Conservation (phyloP, 805 yeast species). For the Saturnispora diversa region DNA sequence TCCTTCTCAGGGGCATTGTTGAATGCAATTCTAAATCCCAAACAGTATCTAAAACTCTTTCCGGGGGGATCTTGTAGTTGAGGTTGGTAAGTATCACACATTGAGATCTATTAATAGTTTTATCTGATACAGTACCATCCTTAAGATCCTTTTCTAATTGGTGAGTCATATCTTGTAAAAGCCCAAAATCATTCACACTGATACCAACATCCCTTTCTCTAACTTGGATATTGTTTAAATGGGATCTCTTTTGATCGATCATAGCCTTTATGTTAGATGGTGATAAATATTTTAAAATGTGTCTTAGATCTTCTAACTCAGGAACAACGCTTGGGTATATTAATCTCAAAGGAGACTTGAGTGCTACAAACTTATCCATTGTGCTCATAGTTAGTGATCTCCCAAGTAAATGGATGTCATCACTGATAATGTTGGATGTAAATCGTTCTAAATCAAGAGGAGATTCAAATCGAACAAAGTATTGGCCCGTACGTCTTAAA, state of each 20-base stretch:
- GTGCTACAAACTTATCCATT: background rate
- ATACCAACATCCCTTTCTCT: background rate
- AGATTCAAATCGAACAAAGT: slow-evolving; percentile 3
- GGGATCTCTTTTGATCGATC: background rate
- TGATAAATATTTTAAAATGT: background rate
- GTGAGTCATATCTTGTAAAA: background rate
- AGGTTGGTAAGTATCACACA: slow-evolving; percentile 6
- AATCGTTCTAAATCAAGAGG: background rate
- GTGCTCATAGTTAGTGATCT: background rate
- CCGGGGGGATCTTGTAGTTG: background rate
- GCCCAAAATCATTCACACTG: background rate
- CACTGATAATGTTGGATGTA: background rate
- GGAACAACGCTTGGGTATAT: slow-evolving; percentile 3
- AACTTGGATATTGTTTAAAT: background rate
- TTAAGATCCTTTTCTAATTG: background rate
- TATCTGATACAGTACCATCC: background rate
- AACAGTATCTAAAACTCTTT: background rate
- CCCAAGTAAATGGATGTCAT: slow-evolving; percentile 4
- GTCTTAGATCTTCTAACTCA: slow-evolving; percentile 3
- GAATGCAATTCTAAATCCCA: slow-evolving; percentile 8
- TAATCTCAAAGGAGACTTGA: background rate
- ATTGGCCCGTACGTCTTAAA: slow-evolving; percentile 1
- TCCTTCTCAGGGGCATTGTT: background rate
- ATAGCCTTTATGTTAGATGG: background rate
- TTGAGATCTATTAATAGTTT: slow-evolving; percentile 6